A percentile compares a stretch with the other conserved stretches of the same genome.
Conservation (phyloP, 2,329 filamentous ascomycete species). For the Pseudogymnoascus sp. region DNA sequence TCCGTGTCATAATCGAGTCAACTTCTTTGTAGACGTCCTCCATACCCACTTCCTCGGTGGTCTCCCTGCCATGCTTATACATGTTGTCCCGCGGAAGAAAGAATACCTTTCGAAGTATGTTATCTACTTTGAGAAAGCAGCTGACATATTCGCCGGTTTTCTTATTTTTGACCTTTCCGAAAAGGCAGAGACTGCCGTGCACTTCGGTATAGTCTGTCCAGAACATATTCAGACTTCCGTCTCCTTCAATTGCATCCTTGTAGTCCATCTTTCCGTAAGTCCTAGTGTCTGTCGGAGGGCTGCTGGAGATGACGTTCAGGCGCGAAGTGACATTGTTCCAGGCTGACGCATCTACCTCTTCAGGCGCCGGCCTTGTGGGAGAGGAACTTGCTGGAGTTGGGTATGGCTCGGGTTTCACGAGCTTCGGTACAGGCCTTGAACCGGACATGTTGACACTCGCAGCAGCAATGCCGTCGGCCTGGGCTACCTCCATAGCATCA, state of each 20-base stretch:
- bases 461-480: slow-evolving; percentile 61
- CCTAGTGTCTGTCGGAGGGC: slow-evolving; percentile 53
- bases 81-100: slow-evolving; percentile 74
- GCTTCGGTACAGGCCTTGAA: slow-evolving; percentile 68
- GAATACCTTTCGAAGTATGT: slow-evolving; percentile 84
- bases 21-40: slow-evolving; percentile 86
- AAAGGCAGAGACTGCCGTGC: slow-evolving; percentile 84
- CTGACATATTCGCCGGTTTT: slow-evolving; percentile 72
- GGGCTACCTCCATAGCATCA: slow-evolving; percentile 81
- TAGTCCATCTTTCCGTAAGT: slow-evolving; percentile 74
- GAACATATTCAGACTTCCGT: slow-evolving; percentile 88
- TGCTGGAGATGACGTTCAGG: slow-evolving; percentile 76
- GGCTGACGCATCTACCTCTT: slow-evolving; percentile 66
- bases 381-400: slow-evolving; percentile 72
- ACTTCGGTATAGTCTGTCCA: slow-evolving; percentile 96
- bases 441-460: slow-evolving; percentile 79
- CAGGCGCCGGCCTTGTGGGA: slow-evolving; percentile 53
- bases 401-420: slow-evolving; percentile 59
- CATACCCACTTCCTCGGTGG: slow-evolving; percentile 74
- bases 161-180: slow-evolving; percentile 93
- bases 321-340: slow-evolving; percentile 86
- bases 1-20: slow-evolving; percentile 76
- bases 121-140: slow-evolving; percentile 94
- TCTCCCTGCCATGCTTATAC: slow-evolving; percentile 58
- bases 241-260: slow-evolving; percentile 82